A percentile compares a stretch with the other conserved stretches of the same genome.
phyloP scores from a whole-genome alignment of 202 grass and related monocot species.

The Bolboschoenoplectus hybrid region DNA sequence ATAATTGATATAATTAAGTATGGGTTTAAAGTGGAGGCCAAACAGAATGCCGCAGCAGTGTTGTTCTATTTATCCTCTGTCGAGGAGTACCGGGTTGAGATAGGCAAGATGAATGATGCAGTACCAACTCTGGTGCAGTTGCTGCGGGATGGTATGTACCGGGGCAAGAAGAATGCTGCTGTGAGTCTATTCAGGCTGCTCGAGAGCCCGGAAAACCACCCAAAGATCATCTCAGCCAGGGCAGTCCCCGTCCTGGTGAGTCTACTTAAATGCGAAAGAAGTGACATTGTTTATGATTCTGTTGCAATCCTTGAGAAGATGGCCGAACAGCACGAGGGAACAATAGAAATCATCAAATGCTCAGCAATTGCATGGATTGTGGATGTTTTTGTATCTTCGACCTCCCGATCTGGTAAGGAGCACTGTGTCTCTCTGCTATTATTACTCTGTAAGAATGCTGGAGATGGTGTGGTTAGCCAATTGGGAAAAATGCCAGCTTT shows the following conservation, averaged over 20 bases:
- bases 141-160: slow-evolving; percentile 49
- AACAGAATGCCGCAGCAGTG: slow-evolving; percentile 78
- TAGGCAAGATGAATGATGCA: slow-evolving; percentile 65
- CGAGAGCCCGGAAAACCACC: slow-evolving; percentile 48
- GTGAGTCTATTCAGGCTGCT: slow-evolving; percentile 69
- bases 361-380: slow-evolving; percentile 47
- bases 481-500: slow-evolving; percentile 64
- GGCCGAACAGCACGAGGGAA: slow-evolving; percentile 49
- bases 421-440: slow-evolving; percentile 61
- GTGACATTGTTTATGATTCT: slow-evolving; percentile 52
- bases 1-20: slow-evolving; percentile 71
- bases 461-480: slow-evolving; percentile 46
- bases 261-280: slow-evolving; percentile 42
- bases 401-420: slow-evolving; percentile 54
- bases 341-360: slow-evolving; percentile 51
- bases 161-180: slow-evolving; percentile 68
- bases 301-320: slow-evolving; percentile 67
- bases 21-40: slow-evolving; percentile 48
- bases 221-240: slow-evolving; percentile 52
- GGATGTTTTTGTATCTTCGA: slow-evolving; percentile 50
- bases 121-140: slow-evolving; percentile 69
- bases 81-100: slow-evolving; percentile 56
- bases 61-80: slow-evolving; percentile 79
- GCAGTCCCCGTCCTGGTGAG: slow-evolving; percentile 48
- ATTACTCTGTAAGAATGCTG: slow-evolving; percentile 57